Percentiles rank a stretch among this genome's conserved stretches.
These are phyloP conservation scores for Cylindrotheca fusiformis DNA, from an alignment of 108 stramenopile genomes.

Conservation along the genomic window DNA sequence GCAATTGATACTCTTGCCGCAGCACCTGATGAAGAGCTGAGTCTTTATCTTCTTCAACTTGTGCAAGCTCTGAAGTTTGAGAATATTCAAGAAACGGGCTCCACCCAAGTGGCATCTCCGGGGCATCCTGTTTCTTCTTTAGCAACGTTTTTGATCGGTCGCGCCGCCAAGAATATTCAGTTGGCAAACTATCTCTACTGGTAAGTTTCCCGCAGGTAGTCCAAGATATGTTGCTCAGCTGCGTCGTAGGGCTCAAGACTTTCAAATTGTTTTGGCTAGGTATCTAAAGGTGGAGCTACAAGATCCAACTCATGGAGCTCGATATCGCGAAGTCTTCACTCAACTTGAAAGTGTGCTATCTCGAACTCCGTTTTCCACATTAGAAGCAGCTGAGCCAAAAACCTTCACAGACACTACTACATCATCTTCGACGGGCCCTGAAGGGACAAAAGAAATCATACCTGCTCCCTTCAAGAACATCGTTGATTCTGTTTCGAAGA, in stretches of 20 bases:
- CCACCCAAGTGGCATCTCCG: conserved; percentile 5
- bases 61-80: conserved; percentile 99
- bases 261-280: background rate
- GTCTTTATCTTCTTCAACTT: conserved; percentile 93
- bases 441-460: conserved; percentile 6
- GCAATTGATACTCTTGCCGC: conserved; percentile 90
- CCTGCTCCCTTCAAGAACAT: conserved; percentile 36
- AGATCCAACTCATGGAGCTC: conserved; percentile 79
- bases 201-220: no score
- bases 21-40: conserved; percentile 94
- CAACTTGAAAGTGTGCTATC: conserved; percentile 60
- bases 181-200: conserved; percentile 95
- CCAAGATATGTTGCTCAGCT: no score
- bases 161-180: conserved; percentile 85
- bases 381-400: conserved; percentile 5
- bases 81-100: conserved; percentile 31
- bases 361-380: conserved; percentile 23
- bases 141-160: conserved; percentile 87
- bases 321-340: conserved; percentile 79
- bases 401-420: background rate
- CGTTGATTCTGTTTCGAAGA: conserved; percentile 52
- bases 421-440: background rate
- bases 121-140: conserved; percentile 50
- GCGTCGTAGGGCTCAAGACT: conserved; percentile 6
- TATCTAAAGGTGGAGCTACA: conserved; percentile 88